These are phyloP conservation scores for Aspergillus thermomutatus DNA, from an alignment of 2,329 filamentous ascomycete species.

Conservation along the genomic window DNA sequence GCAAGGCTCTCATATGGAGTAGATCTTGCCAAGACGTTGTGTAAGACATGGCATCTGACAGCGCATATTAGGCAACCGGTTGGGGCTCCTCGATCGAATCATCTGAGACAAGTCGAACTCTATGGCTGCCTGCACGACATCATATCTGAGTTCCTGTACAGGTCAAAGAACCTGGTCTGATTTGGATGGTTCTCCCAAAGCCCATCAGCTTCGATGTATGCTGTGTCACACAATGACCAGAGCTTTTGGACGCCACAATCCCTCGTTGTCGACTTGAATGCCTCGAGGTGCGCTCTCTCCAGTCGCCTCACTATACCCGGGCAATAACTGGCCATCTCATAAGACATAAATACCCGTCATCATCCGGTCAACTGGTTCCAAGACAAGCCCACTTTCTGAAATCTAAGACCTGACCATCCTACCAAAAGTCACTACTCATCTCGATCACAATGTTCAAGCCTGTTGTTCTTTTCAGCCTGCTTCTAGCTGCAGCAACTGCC, in stretches of 20 bases:
- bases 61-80: background rate
- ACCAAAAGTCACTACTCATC: background rate
- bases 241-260: background rate
- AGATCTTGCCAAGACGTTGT: background rate
- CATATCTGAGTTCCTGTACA: background rate
- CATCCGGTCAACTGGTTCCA: background rate
- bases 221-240: background rate
- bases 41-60: background rate
- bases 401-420: background rate
- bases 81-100: background rate
- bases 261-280: background rate
- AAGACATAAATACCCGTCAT: background rate
- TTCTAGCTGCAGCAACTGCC: constrained; percentile 1
- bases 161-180: background rate
- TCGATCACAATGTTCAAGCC: constrained; percentile 5
- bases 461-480: background rate
- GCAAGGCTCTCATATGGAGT: background rate
- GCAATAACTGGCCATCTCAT: background rate
- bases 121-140: background rate
- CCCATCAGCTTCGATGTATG: background rate
- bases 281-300: background rate
- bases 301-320: background rate
- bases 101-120: background rate
- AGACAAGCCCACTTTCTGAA: background rate
- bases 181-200: background rate